phyloP scores from a whole-genome alignment of 495 filamentous ascomycete genomes.

The Aspergillus bridgeri region DNA sequence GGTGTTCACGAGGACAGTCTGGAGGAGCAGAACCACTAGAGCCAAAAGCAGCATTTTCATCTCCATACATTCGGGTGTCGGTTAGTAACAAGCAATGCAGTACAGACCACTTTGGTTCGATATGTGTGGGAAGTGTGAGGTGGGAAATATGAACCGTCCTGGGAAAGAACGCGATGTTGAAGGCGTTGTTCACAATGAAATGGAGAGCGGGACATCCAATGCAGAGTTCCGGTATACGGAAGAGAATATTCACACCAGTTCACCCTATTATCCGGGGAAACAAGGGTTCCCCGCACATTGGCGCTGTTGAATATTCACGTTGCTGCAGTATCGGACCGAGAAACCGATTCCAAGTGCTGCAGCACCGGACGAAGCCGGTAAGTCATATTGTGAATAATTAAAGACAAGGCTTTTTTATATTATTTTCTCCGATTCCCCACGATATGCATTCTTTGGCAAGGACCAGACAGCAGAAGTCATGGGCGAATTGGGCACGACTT shows the following conservation, averaged over 20 bases:
- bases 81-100: background rate
- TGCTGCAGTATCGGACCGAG: background rate
- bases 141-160: background rate
- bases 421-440: no score
- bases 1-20: background rate
- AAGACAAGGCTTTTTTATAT: no score
- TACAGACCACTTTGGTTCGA: background rate
- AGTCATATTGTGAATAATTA: no score
- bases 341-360: background rate
- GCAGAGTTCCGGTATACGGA: background rate
- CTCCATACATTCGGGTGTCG: background rate
- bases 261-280: background rate
- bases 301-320: background rate
- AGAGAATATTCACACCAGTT: background rate
- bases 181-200: background rate
- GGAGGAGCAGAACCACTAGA: background rate
- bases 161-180: background rate
- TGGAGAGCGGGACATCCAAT: no score
- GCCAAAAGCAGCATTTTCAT: background rate
- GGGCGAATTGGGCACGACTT: background rate
- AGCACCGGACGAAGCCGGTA: no score
- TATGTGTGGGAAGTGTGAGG: background rate
- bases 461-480: background rate
- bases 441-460: background rate
- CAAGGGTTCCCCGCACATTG: background rate